Evolutionary conservation across 2,329 filamentous ascomycete species (phyloP), one percentile per base, ranked within the genome.

Genomic region (Triangularia verruculosa): DNA sequence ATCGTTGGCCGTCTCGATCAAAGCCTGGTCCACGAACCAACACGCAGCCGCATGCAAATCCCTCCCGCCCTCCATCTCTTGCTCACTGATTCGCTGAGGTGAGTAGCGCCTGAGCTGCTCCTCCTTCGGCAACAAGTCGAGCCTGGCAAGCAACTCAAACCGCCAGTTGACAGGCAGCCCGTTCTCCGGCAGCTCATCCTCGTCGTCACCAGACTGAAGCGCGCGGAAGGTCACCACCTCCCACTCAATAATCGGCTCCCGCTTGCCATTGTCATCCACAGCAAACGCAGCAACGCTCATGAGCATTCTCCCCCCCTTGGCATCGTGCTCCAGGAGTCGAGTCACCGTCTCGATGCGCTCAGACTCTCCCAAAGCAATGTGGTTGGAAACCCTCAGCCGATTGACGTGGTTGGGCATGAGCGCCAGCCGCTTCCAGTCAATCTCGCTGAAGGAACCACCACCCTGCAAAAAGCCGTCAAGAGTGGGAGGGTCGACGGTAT

Each of bases 341-440:
- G 51, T 54, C 22, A 54, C 51, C 13, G 51, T 27, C 20, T 24
- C 22, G 15, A 25, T 54, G 15, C 51, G 51, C 51, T 54, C 22
- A 12, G 20, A 28, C 51, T 27, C 12, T 3, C 12, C 22, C 12
- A 25, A 12, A 15, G 20, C 5, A 12, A 75, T 74, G 2, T 62
- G 65, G 59, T 74, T 75, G 4, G 72, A 74, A 51, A 75, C 68
- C 30, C 71, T 70, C 11, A 75, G 62, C 9, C 71, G 69, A 17
- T 67, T 69, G 34, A 74, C 64, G 59, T 74, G 72, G 53, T 71
- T 74, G 13, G 73, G 72, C 71, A 74, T 72, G 57, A 69, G 63
- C 15, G 71, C 71, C 4, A 68, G 68, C 51, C 63, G 62, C 52
- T 66, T 63, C 32, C 69, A 69, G 22, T 72, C 66, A 8, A 64